Evolutionary conservation across 106 monocot species (phyloP), one percentile per base, ranked within the genome.

Genomic region (Hemerocallis citrina): DNA sequence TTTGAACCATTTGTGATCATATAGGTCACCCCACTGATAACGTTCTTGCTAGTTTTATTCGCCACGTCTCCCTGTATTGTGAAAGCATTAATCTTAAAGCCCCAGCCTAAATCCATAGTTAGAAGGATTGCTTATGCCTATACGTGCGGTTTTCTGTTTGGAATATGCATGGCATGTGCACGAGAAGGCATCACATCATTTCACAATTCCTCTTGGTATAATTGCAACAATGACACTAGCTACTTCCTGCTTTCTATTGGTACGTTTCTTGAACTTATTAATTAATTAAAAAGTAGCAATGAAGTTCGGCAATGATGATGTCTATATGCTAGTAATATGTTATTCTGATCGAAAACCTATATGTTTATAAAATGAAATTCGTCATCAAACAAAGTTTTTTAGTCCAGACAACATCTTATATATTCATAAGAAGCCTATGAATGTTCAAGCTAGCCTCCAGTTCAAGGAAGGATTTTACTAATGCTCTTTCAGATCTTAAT

Each of bases 111-210:
- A 55, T 62, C 72, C 48, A 72, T 98, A 16, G 55, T 81, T 44
- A 86, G 96, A 85, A 91, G 91, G 91, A 79, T 85, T 34, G 57
- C 91, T 16, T 98, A 98, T 75, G 83, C 91, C 25, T 91, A 71
- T 47, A 92, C 87, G 5, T 98, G 96, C 62, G 91, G 96, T 31
- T 98, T 87, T 63, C 75, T 98, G 74, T 98, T 98, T 72, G 96
- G 96, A 25, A n/a, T n/a, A n/a, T n/a, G n/a, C n/a, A n/a, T 98
- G 96, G 91, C 96, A 98, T 68, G 91, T 98, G 32, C 96, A 91
- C 62, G 96, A 98, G 87, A 98, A 98, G 74, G 91, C 96, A 40
- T 98, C 96, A 19, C 91, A 91, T 61, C 96, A 98, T 88, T 82
- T 98, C 69, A 70, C 76, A 35, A 79, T 98, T 14, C 96, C 96